Base-by-base conservation (phyloP, 2,329 filamentous ascomycete species). In the Fusarium irregulare region DNA sequence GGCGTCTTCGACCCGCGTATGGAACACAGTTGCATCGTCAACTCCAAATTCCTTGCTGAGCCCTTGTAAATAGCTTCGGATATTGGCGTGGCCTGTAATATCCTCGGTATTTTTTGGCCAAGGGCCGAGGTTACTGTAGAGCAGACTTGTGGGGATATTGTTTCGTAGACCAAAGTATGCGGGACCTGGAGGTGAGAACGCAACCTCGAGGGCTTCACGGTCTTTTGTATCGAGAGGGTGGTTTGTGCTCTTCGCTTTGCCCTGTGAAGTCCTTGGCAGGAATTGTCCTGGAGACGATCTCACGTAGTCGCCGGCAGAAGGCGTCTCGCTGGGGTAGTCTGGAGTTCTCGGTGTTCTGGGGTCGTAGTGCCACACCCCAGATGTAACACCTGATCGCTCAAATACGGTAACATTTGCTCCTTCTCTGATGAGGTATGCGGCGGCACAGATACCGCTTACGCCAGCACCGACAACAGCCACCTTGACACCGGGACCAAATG, bases 111-210 rank as follows among this genome's bases (percentile, higher is more conserved):
- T 87, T 8, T 83, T 77, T 0, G 89, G 88, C 86, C 90, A 93
- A 0, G 74, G 66, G 6, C 79, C 76, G 3, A 86, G 76, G 11
- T 77, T 79, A 60, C 79, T 84, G 44, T 78, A 76, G 78, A 86
- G 81, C 4, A 85, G 72, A 23, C 77, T 83, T n/a, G 90, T 89
- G 0, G 92, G 91, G 6, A 94, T 91, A 73, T 95, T 96, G 37
- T 92, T 93, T 74, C 90, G 90, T 10, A 94, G 80, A 4, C 85
- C 84, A 7, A 78, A 78, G 61, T 86, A 80, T 85, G 87, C 82
- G 84, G 93, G 80, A 1, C 78, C 78, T 0, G 77, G 78, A 27
- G 59, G 71, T 2, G 74, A 69, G 44, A 76, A 76, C 1, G 71
- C 49, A 8, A 67, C 51, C 16, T 66, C 46, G 2, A 70, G 46